Conservation (phyloP, 148 eudicot genomes). For the Diospyros lotus region DNA sequence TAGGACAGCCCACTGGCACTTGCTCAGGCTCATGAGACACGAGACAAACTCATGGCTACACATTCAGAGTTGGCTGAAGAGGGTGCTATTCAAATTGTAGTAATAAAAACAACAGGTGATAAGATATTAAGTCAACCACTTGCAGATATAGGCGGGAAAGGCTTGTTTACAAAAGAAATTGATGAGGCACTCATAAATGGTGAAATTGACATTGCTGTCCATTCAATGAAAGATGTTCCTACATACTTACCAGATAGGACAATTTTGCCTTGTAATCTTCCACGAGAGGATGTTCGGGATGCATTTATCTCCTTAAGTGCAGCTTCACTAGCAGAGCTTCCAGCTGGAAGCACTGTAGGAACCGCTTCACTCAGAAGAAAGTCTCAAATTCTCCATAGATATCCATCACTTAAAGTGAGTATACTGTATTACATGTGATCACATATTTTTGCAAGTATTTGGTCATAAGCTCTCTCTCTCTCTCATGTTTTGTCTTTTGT, state of each 20-base stretch:
- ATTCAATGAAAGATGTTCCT: slow-evolving; percentile 99
- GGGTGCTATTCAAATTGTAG: slow-evolving; percentile 82
- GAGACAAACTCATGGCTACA: slow-evolving; percentile 61
- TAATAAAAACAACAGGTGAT: slow-evolving; percentile 95
- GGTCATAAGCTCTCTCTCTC: too few species aligned
- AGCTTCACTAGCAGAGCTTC: slow-evolving; percentile 78
- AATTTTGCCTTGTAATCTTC: slow-evolving; percentile 90
- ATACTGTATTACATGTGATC: neutral
- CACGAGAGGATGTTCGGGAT: slow-evolving; percentile 94
- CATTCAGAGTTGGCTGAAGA: slow-evolving; percentile 85
- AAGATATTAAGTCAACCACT: slow-evolving; percentile 78
- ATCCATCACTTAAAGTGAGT: slow-evolving; percentile 82
- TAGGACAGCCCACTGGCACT: slow-evolving; percentile 94
- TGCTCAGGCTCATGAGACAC: slow-evolving; percentile 96
- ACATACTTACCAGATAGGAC: slow-evolving; percentile 89
- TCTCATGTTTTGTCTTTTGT: too few species aligned
- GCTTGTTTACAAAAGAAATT: slow-evolving; percentile 93
- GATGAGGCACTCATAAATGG: slow-evolving; percentile 85
- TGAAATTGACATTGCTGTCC: slow-evolving; percentile 98
- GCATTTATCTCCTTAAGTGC: slow-evolving; percentile 82
- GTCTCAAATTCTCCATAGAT: slow-evolving; percentile 84
- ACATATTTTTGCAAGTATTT: neutral
- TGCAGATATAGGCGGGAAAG: slow-evolving; percentile 98
- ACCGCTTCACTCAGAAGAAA: slow-evolving; percentile 94
- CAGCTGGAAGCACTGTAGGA: slow-evolving; percentile 86